These are phyloP conservation scores for Scenedesmus sp. DNA, from an alignment of 163 green algal species.

Conservation along the genomic window DNA sequence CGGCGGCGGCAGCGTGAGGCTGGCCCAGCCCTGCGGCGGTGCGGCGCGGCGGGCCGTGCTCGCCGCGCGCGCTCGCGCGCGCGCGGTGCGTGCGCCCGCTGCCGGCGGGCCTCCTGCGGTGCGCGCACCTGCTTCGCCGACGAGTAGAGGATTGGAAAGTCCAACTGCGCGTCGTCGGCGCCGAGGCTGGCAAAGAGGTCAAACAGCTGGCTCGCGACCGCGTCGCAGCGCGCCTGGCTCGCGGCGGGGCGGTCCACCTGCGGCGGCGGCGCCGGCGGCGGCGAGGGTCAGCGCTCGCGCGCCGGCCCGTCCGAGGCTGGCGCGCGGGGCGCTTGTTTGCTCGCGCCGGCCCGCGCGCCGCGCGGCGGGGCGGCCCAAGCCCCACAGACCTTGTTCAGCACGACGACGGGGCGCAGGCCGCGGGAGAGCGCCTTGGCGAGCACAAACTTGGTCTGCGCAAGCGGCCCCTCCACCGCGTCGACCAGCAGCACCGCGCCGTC, in stretches of 20 bases:
- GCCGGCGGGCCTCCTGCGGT: not conserved
- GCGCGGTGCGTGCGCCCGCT: too few relatives aligned
- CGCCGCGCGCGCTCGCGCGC: too few relatives aligned
- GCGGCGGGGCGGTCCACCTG: constrained; percentile 33
- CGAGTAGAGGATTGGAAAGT: constrained; percentile 78
- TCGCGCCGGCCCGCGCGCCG: too few relatives aligned
- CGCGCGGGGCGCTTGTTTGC: too few relatives aligned
- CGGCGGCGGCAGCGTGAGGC: constrained; percentile 43
- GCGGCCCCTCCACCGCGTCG: constrained; percentile 77
- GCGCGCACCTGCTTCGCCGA: constrained; percentile 56
- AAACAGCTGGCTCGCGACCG: constrained; percentile 82
- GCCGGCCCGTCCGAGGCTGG: not conserved
- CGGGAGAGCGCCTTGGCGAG: constrained; percentile 75
- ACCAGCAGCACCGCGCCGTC: constrained; percentile 79
- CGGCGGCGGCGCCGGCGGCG: too few relatives aligned
- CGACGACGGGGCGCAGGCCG: constrained; percentile 72
- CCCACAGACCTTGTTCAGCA: constrained; percentile 85
- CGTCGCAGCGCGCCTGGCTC: constrained; percentile 67
- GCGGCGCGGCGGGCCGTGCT: too few relatives aligned
- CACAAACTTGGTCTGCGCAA: constrained; percentile 84
- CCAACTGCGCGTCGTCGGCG: constrained; percentile 80
- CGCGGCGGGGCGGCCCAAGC: too few relatives aligned
- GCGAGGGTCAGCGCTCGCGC: too few relatives aligned
- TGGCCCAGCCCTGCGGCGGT: constrained; percentile 79
- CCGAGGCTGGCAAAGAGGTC: constrained; percentile 86